Percentiles rank a stretch among this genome's conserved stretches.
Evolutionary conservation across 345 rosid genomes (phyloP).

Genomic region (Salix udensis): DNA sequence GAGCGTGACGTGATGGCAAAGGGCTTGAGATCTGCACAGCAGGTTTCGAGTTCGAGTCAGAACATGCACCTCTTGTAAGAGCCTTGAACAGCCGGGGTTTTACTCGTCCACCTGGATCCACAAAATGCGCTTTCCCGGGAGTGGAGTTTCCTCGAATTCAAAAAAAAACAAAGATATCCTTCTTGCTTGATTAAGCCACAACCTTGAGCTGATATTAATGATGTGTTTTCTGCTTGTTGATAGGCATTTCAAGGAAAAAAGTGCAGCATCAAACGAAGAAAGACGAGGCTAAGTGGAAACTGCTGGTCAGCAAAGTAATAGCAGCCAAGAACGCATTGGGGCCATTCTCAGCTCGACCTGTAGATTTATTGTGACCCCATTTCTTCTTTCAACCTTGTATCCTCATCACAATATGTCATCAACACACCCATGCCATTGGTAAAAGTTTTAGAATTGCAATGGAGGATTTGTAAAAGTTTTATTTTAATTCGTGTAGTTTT

Average conservation of each 20-base stretch:
- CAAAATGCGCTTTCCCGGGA: too few species aligned
- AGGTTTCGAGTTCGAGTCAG: too few species aligned
- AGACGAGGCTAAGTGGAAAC: constrained; percentile 63
- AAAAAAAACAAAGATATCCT: background rate
- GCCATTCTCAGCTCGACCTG: constrained; percentile 39
- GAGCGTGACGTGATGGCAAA: too few species aligned
- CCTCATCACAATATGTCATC: background rate
- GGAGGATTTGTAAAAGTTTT: too few species aligned
- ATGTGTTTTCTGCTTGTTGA: background rate
- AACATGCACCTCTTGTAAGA: too few species aligned
- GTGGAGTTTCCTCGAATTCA: too few species aligned
- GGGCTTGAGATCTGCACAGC: too few species aligned
- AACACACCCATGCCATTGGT: background rate
- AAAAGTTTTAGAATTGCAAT: too few species aligned
- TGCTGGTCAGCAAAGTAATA: constrained; percentile 64
- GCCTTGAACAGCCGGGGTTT: too few species aligned
- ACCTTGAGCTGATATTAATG: background rate
- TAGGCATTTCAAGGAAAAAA: constrained; percentile 69
- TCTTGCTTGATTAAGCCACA: background rate
- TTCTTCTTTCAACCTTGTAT: background rate
- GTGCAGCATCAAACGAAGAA: constrained; percentile 65
- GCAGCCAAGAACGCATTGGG: constrained; percentile 53
- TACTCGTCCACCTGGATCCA: too few species aligned
- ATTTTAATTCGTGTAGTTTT: too few species aligned
- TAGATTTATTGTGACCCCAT: constrained; percentile 28